Conservation (phyloP, 495 filamentous ascomycete species). For the Aspergillus ostianus region DNA sequence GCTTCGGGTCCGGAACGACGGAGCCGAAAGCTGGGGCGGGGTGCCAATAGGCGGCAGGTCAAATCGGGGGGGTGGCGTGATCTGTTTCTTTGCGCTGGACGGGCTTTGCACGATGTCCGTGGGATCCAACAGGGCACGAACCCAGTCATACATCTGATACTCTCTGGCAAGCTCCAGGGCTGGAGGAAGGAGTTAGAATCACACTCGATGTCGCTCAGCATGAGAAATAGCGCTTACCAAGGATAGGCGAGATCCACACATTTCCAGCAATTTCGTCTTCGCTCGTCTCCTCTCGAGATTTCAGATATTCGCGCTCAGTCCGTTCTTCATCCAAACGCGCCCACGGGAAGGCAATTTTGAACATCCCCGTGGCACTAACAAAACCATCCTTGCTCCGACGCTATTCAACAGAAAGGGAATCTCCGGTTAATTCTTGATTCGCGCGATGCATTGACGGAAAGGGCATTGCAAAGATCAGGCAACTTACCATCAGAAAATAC, state of each 20-base stretch:
- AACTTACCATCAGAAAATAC: constrained; percentile 89
- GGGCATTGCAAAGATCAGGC: neutral
- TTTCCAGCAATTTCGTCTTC: constrained; percentile 93
- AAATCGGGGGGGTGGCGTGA: constrained; percentile 69
- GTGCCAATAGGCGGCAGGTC: constrained; percentile 46
- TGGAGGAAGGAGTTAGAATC: constrained; percentile 27
- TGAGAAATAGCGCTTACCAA: constrained; percentile 54
- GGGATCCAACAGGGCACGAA: constrained; percentile 82
- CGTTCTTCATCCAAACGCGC: constrained; percentile 82
- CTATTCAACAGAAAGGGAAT: constrained; percentile 32
- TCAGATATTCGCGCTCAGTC: constrained; percentile 82
- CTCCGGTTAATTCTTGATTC: neutral
- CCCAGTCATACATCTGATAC: constrained; percentile 81
- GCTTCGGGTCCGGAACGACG: constrained; percentile 42
- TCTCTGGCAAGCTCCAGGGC: constrained; percentile 84
- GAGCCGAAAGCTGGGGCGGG: constrained; percentile 35
- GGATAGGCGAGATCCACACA: constrained; percentile 85
- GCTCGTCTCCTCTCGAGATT: constrained; percentile 70
- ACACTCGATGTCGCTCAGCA: neutral
- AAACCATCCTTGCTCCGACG: constrained; percentile 91
- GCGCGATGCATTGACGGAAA: neutral
- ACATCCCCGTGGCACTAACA: constrained; percentile 97
- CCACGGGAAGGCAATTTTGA: constrained; percentile 97
- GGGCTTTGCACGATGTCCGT: constrained; percentile 60
- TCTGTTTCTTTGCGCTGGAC: constrained; percentile 60